phyloP scores from a whole-genome alignment of 2,329 filamentous ascomycete genomes.

The Biscogniauxia sp. region DNA sequence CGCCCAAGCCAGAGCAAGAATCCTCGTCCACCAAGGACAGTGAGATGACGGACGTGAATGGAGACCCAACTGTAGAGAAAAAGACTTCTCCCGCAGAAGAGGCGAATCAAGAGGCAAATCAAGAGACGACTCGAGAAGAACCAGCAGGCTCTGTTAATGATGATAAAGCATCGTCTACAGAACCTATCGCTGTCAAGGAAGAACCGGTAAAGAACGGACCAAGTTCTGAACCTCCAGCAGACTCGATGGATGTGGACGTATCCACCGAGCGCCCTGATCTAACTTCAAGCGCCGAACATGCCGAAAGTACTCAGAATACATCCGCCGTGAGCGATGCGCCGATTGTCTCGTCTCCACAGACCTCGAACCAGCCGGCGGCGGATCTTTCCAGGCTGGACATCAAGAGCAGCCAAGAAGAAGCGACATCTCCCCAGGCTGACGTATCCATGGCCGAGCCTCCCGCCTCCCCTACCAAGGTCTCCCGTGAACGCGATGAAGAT shows the following conservation, averaged over 20 bases:
- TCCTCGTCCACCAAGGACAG: slow-evolving; percentile 8
- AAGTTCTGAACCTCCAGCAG: slow-evolving; percentile 4
- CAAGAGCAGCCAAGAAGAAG: slow-evolving; percentile 25
- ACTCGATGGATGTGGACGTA: slow-evolving; percentile 33
- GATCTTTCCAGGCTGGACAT: slow-evolving; percentile 33
- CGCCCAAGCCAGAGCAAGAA: slow-evolving; percentile 10
- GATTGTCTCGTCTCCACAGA: slow-evolving; percentile 29
- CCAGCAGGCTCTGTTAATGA: slow-evolving; percentile 1
- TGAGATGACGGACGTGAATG: slow-evolving; percentile 21
- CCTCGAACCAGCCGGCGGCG: slow-evolving; percentile 31
- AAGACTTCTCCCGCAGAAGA: slow-evolving; percentile 3
- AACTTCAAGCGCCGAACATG: slow-evolving; percentile 21
- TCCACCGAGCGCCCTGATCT: slow-evolving; percentile 20
- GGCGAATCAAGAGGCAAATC: slow-evolving; percentile 2
- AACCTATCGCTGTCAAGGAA: slow-evolving; percentile 6
- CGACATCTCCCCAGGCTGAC: slow-evolving; percentile 23
- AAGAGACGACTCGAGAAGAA: slow-evolving; percentile 1
- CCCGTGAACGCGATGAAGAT: slow-evolving; percentile 78
- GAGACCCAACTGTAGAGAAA: slow-evolving; percentile 6
- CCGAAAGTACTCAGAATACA: slow-evolving; percentile 23
- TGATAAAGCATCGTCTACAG: slow-evolving; percentile 2
- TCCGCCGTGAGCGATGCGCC: slow-evolving; percentile 21
- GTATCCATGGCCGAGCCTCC: slow-evolving; percentile 24
- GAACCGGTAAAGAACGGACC: slow-evolving; percentile 7
- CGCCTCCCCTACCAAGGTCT: slow-evolving; percentile 49